Evolutionary conservation across 495 filamentous ascomycete species (phyloP).

Genomic region (Neurospora tetraspora): DNA sequence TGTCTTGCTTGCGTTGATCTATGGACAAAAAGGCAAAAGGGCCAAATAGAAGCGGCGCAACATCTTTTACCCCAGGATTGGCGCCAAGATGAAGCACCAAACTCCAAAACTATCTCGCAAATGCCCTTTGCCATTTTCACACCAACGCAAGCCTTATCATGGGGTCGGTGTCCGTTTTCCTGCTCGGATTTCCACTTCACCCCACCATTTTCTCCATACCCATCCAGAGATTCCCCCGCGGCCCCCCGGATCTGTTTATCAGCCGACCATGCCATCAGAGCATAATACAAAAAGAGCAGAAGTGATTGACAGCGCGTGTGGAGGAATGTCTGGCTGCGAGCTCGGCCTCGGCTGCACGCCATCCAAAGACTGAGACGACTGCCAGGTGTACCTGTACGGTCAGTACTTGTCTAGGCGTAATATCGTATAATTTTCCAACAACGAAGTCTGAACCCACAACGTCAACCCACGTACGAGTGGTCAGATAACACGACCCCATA

Average conservation of each 20-base stretch:
- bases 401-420: constrained; percentile 1
- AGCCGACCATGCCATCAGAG: not conserved
- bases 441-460: constrained; percentile 7
- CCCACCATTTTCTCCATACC: not conserved
- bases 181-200: not conserved
- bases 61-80: not conserved
- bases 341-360: not conserved
- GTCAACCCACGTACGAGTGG: not conserved
- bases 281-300: not conserved
- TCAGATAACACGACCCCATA: no score
- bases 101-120: not conserved
- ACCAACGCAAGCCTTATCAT: not conserved
- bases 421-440: constrained; percentile 7
- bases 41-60: not conserved
- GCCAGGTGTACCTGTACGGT: not conserved
- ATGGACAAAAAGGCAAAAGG: not conserved
- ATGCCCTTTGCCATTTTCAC: not conserved
- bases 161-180: not conserved
- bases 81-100: not conserved
- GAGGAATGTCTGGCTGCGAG: not conserved
- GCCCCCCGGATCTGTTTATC: not conserved
- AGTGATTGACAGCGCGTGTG: not conserved
- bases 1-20: not conserved
- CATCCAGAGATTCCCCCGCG: not conserved
- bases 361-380: not conserved